Evolutionary conservation across 139 green algal genomes (phyloP), one percentile per base, ranked within the genome.

Genomic region (Penium margaritaceum): DNA sequence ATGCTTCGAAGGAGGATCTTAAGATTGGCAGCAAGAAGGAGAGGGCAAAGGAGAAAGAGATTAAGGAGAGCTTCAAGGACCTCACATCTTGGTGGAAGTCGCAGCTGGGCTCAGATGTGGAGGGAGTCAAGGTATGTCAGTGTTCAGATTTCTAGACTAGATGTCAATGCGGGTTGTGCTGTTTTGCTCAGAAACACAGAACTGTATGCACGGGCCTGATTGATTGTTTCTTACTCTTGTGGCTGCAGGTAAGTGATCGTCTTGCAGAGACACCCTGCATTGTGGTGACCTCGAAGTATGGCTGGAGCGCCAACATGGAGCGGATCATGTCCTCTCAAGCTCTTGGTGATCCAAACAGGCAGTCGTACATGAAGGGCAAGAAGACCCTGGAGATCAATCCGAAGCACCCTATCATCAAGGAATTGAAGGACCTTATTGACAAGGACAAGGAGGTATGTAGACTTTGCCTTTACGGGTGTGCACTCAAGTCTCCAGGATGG

Each of bases 301-400:
- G 94, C 29, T 96, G 92, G 86, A 89, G 77, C 9, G 94, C 94
- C 61, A 96, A 96, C 85, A 98, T 98, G 94, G 90, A 97, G 87
- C 86, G 89, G 65, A 97, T 99, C 85, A 95, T 95, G 86, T 86
- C 80, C 21, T 77, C 87, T 27, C 84, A 88, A 66, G 84, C 91
- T 21, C 70, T 94, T 33, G 62, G 55, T n/a, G 77, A 89, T 66
- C 55, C 78, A 0, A 53, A 17, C 2, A 44, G 74, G 57, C n/a
- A 66, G 36, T 9, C 51, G 32, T 85, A 84, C 72, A 86, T 86
- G 80, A 72, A 79, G 57, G 66, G 81, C 57, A 78, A 67, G 54
- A 85, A 82, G 75, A 90, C 82, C 1, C 87, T 99, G 36, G 94
- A 99, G 87, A 94, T 99, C 87, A 99, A 99, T 84, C 92, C 94